These are phyloP conservation scores for Barnettozyma populi DNA, from an alignment of 805 yeast species.

Conservation along the genomic window DNA sequence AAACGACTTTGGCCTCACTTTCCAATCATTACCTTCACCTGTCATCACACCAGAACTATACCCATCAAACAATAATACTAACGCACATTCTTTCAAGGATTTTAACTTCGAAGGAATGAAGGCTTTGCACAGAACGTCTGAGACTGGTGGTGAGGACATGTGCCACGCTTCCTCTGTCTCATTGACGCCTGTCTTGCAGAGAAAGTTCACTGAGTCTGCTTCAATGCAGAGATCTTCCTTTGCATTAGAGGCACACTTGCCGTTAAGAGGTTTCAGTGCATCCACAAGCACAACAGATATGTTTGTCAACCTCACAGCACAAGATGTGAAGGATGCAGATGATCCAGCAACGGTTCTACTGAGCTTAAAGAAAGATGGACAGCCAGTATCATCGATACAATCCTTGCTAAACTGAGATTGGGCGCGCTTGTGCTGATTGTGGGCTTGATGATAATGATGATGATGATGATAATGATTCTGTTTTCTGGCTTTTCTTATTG, in stretches of 20 bases:
- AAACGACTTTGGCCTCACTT: constrained; percentile 3
- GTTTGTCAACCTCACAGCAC: constrained; percentile 6
- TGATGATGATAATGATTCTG: background rate
- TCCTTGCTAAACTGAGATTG: constrained; percentile 18
- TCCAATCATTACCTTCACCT: constrained; percentile 23
- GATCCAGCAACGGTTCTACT: constrained; percentile 15
- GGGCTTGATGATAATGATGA: background rate
- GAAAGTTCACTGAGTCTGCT: background rate
- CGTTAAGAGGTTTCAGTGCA: background rate
- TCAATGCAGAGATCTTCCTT: background rate
- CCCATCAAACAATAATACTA: constrained; percentile 7
- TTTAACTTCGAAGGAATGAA: constrained; percentile 17
- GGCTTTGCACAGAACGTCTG: background rate
- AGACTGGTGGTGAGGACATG: background rate
- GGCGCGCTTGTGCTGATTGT: background rate
- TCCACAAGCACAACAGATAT: background rate
- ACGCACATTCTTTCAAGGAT: constrained; percentile 1
- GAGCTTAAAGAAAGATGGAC: constrained; percentile 19
- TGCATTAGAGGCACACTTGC: background rate
- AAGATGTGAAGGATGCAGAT: constrained; percentile 5
- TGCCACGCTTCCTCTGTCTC: background rate
- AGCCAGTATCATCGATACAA: constrained; percentile 17
- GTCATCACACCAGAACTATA: constrained; percentile 25
- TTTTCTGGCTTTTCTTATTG: background rate
- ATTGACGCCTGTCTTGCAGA: background rate